Percentiles rank a stretch among this genome's conserved stretches.
These are phyloP conservation scores for Scedosporium dehoogii DNA, from an alignment of 2,329 filamentous ascomycete genomes.

Conservation along the genomic window DNA sequence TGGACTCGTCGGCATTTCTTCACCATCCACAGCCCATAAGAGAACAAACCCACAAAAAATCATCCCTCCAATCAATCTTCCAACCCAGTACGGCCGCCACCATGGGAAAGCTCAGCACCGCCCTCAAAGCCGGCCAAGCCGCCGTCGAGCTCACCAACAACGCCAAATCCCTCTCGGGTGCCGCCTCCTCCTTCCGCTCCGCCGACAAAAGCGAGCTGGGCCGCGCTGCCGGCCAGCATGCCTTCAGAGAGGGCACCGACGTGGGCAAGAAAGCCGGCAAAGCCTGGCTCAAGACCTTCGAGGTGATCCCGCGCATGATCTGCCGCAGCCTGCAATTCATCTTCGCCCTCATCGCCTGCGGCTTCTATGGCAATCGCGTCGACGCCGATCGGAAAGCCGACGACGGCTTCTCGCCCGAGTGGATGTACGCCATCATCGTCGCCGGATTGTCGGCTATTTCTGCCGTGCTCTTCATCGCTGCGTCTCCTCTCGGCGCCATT, in stretches of 20 bases:
- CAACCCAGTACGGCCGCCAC: neutral
- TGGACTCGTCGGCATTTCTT: slow-evolving; percentile 3
- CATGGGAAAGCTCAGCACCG: slow-evolving; percentile 20
- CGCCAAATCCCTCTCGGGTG: slow-evolving; percentile 17
- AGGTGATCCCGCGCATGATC: slow-evolving; percentile 36
- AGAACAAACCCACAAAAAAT: neutral
- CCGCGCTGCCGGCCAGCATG: slow-evolving; percentile 20
- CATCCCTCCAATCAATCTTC: neutral
- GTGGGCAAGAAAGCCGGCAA: slow-evolving; percentile 31
- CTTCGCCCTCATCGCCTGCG: slow-evolving; percentile 57
- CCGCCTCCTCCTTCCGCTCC: slow-evolving; percentile 18
- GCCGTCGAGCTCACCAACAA: slow-evolving; percentile 22
- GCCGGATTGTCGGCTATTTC: slow-evolving; percentile 45
- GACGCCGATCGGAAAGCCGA: slow-evolving; percentile 27
- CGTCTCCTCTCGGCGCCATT: slow-evolving; percentile 24
- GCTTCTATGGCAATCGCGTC: slow-evolving; percentile 58
- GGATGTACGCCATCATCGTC: slow-evolving; percentile 54
- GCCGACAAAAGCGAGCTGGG: slow-evolving; percentile 24
- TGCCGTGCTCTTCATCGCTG: slow-evolving; percentile 29
- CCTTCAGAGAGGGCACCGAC: slow-evolving; percentile 23
- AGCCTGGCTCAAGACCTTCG: slow-evolving; percentile 34
- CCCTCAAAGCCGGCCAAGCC: slow-evolving; percentile 22
- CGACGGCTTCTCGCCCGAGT: slow-evolving; percentile 40
- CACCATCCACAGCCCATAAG: neutral
- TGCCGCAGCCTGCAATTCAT: slow-evolving; percentile 61